Base-by-base conservation (phyloP, 2,329 filamentous ascomycete genomes). In the Corynespora cassiicola region DNA sequence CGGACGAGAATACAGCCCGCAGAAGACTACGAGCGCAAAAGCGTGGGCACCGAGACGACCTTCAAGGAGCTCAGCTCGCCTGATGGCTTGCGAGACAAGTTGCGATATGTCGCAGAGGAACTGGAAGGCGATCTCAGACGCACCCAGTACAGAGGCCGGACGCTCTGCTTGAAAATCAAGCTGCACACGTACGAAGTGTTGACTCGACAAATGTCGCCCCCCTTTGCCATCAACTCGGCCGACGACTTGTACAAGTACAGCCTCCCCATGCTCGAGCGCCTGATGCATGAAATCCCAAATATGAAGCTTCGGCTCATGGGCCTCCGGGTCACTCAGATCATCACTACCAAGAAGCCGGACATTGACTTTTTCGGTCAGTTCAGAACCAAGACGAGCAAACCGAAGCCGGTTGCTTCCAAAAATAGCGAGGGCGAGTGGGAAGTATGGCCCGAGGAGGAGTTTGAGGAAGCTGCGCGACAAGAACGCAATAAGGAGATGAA, bases 131-230 rank as follows among this genome's bases (percentile, higher is more conserved):
- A 97, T 57, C 77, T 97, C 72, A 77, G 79, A 41, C 80, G 83
- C 17, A 89, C 88, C 1, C 81, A 88, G 49, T 89, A 88, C 69
- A 96, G 92, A 66, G 92, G 92, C 1, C 82, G 90, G n/a, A 97
- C 92, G 0, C 72, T 99, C 1, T 89, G 90, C 15, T 73, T 99
- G 22, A 99, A 99, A 67, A 79, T 96, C 50, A 99, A 99, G 65
- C 73, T 97, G 6, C 89, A 96, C 64, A 96, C 90, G 0, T 99
- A 92, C 56, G 91, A 97, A 66, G 88, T 96, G 14, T 79, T 89
- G 34, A 95, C 91, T 0, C 79, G 94, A 20, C 94, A 99, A 63
- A 80, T 82, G 5, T 81, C 87, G 3, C 79, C 85, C 2, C 86
- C 88, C 0, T 87, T 85, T 50, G 84, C 90, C 0, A 77, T 96